Base-by-base conservation (phyloP, 306 rosid genomes). In the Dryas alaskensis region DNA sequence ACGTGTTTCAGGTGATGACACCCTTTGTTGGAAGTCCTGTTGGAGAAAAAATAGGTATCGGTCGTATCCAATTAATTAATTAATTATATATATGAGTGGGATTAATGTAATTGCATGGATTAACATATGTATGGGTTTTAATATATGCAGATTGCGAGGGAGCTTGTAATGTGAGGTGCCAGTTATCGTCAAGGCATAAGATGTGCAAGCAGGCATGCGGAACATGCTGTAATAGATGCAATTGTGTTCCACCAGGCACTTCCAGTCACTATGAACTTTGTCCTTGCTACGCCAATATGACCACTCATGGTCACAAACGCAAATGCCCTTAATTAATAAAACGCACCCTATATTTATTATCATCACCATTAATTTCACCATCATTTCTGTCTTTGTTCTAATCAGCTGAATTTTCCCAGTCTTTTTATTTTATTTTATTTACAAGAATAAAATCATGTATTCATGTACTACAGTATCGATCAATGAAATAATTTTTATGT, bases 191-290 rank as follows among this genome's bases (percentile, higher is more conserved):
- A 3, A 78, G 96, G 72, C 90, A 67, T 8, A 11, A 19, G 22
- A 57, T 81, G 8, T 87, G 97, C 78, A 81, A 85, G 63, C 81
- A 92, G 73, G 92, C 90, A 0, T 89, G 97, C 11, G 89, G 89
- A 25, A 89, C 92, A 6, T 92, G 96, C 80, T 89, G 96, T 42
- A 44, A 12, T 1, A 83, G 89, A 16, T 87, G 96, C 76, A 70
- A 70, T 64, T 89, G 97, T 13, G 97, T 92, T 11, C 92, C 97
- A 1, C 90, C 93, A 0, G 97, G 92, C 48, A 87, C 93, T 53
- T 37, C 86, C 10, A 90, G 89, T 10, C 81, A 88, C 90, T 88
- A 86, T 39, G 85, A 89, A 19, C 46, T 19, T 6, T 89, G 97
- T 57, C 89, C 93, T 39, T 92, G 96, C 84, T 92, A 92, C 16